Evolutionary conservation across 139 green algal genomes (phyloP), one percentile per base, ranked within the genome.

Genomic region (Pseudopediastrum boryanum): DNA sequence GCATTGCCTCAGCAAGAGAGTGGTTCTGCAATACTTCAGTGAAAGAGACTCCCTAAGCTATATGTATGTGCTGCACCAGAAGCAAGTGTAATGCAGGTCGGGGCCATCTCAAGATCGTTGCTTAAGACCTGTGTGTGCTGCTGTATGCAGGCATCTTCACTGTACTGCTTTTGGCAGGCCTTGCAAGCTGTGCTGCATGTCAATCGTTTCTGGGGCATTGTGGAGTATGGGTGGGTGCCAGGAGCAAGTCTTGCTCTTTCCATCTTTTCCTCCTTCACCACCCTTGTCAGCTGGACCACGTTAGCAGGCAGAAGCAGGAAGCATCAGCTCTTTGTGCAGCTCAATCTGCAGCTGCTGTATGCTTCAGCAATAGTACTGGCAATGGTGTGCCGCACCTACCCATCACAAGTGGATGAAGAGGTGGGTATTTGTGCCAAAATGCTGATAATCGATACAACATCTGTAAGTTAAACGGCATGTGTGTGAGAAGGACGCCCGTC

Each of bases 121-220:
- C 46, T 56, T 10, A 8, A 38, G 9, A 65, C 25, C 13, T 8
- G 10, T 65, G 56, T 19, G 13, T 65, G 8, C 21, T 65, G 56
- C 56, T 38, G 21, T 36, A 48, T 63, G 43, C 73, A 80, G 73
- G 35, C 43, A n/a, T 48, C 63, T 29, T 46, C 74, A 38, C 46
- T 21, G 25, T 25, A 74, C 33, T 52, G 44, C 41, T 33, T 6
- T 27, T 81, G 74, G 74, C 35, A 65, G 44, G 51, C 74, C 9
- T 9, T 81, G 74, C 74, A 72, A 21, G 74, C 74, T 3, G 41
- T 81, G 44, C 19, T 74, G 33, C 35, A 38, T 10, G 59, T 81
- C 74, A 81, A 81, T 48, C 61, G 74, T 36, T 81, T 58, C 46
- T 81, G 74, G 74, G 74, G 74, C 74, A 81, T 81, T 46, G 51